A percentile compares a stretch with the other conserved stretches of the same genome.
phyloP scores from a whole-genome alignment of 257 asterid species.

The Solanum chiquidenum region DNA sequence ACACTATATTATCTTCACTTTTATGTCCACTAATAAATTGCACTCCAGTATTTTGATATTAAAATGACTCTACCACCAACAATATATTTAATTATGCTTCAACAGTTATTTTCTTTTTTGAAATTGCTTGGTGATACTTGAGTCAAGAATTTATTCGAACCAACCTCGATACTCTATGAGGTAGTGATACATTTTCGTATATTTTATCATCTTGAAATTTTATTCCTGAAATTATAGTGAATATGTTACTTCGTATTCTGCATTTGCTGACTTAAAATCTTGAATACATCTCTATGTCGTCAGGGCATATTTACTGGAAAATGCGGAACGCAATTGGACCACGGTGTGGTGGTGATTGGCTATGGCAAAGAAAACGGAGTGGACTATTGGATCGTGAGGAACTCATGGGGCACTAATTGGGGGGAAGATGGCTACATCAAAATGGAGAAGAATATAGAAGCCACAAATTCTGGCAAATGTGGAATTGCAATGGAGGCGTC shows the following conservation, averaged over 20 bases:
- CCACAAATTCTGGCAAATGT: background rate
- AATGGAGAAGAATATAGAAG: background rate
- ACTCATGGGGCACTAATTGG: slow-evolving; percentile 1
- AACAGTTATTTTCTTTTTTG: too few species aligned
- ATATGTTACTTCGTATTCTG: too few species aligned
- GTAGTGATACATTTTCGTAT: background rate
- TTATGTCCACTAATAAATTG: background rate
- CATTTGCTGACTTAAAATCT: background rate
- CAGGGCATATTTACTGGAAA: background rate
- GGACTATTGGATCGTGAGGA: background rate
- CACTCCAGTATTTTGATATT: background rate
- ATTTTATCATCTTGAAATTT: background rate
- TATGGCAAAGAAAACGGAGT: background rate
- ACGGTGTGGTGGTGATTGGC: background rate
- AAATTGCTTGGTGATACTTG: background rate
- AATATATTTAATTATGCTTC: too few species aligned
- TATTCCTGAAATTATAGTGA: too few species aligned
- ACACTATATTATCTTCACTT: background rate
- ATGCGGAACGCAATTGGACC: background rate
- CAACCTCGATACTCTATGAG: background rate
- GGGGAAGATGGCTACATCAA: background rate
- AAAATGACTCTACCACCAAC: too few species aligned
- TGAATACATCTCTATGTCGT: too few species aligned
- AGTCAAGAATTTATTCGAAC: background rate
- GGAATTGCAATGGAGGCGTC: background rate